A percentile compares a stretch with the other conserved stretches of the same genome.
phyloP scores from a whole-genome alignment of 2,329 filamentous ascomycete genomes.

The Microsporum audouinii region DNA sequence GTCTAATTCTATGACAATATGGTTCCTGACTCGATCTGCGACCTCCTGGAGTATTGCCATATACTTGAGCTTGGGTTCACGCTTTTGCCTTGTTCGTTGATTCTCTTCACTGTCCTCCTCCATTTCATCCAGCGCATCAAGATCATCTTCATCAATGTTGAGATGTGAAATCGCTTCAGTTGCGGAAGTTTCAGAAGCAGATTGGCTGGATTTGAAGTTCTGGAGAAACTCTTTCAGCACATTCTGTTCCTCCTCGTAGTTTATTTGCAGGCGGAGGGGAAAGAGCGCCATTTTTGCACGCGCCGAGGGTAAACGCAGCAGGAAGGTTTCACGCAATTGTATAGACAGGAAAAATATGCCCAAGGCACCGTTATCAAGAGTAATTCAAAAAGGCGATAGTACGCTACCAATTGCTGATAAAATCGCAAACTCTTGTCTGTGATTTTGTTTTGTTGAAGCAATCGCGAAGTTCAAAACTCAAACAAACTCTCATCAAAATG shows the following conservation, averaged over 20 bases:
- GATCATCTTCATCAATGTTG: conserved; percentile 73
- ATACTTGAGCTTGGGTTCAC: conserved; percentile 68
- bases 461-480: not conserved
- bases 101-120: conserved; percentile 54
- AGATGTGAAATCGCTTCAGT: conserved; percentile 74
- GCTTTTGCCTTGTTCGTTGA: conserved; percentile 25
- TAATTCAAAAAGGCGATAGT: not conserved
- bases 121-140: conserved; percentile 84
- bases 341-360: not conserved
- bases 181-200: conserved; percentile 54
- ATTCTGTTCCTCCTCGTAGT: conserved; percentile 73
- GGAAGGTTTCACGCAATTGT: not conserved
- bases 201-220: conserved; percentile 67
- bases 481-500: not conserved
- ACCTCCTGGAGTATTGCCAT: conserved; percentile 76
- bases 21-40: conserved; percentile 63
- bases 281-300: conserved; percentile 64
- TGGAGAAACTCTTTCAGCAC: conserved; percentile 77
- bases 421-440: not conserved
- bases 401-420: not conserved
- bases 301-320: not conserved
- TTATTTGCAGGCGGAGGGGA: conserved; percentile 63
- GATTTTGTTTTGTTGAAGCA: not conserved
- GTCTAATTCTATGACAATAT: conserved; percentile 79
- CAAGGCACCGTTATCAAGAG: not conserved